Conservation (phyloP, 2,329 filamentous ascomycete genomes). For the Xylaria sp. region DNA sequence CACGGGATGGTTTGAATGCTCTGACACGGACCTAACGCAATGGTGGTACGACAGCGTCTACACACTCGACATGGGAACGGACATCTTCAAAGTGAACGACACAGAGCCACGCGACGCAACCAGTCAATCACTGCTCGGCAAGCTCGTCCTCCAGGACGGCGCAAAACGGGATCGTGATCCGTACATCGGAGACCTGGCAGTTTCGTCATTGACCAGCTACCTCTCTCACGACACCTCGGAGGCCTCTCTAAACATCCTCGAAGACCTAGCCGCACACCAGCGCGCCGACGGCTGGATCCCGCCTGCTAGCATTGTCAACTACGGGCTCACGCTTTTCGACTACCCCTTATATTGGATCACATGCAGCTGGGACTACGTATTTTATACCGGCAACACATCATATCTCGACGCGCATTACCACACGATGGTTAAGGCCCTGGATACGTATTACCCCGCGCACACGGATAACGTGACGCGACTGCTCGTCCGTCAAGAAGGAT, state of each 20-base stretch:
- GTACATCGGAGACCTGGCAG: constrained; percentile 63
- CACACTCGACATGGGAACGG: constrained; percentile 61
- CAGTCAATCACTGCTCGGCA: constrained; percentile 56
- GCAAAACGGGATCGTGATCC: constrained; percentile 64
- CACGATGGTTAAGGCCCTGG: constrained; percentile 47
- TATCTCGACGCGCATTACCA: constrained; percentile 56
- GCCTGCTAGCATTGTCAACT: constrained; percentile 61
- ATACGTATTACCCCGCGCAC: constrained; percentile 52
- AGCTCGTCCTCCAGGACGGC: constrained; percentile 60
- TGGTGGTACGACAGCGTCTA: constrained; percentile 66
- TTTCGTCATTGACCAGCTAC: constrained; percentile 59
- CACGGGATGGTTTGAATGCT: constrained; percentile 63
- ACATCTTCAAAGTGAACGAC: constrained; percentile 57
- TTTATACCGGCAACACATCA: constrained; percentile 59
- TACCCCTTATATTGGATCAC: constrained; percentile 65
- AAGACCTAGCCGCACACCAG: constrained; percentile 61
- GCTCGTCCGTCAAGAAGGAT: constrained; percentile 55
- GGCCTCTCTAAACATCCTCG: constrained; percentile 58
- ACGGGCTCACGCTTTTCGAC: constrained; percentile 60
- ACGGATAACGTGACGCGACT: constrained; percentile 54
- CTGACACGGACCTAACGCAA: constrained; percentile 58
- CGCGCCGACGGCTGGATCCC: constrained; percentile 63
- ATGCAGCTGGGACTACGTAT: constrained; percentile 58
- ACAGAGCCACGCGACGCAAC: constrained; percentile 59
- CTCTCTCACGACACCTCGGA: constrained; percentile 56